Percentiles rank a stretch among this genome's conserved stretches.
These are phyloP conservation scores for Penicillium coprophilum DNA, from an alignment of 495 filamentous ascomycete species.

Conservation along the genomic window DNA sequence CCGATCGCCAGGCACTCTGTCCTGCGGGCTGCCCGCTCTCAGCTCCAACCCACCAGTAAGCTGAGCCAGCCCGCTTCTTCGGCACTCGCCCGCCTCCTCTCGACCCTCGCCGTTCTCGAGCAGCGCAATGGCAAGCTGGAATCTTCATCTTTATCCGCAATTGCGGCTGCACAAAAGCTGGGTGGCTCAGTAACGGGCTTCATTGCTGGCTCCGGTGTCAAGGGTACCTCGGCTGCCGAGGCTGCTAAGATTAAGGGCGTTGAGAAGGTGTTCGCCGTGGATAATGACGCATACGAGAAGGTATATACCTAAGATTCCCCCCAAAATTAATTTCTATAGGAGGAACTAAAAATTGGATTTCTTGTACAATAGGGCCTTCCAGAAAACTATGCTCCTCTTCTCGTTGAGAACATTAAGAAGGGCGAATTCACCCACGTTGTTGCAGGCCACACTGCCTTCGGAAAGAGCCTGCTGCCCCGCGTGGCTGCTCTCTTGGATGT, in stretches of 20 bases:
- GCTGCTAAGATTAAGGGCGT: conserved; percentile 86
- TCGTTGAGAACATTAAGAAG: conserved; percentile 95
- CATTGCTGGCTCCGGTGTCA: conserved; percentile 78
- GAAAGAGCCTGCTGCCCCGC: conserved; percentile 92
- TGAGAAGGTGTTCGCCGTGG: conserved; percentile 85
- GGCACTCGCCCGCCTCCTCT: conserved; percentile 69
- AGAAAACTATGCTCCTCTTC: conserved; percentile 90
- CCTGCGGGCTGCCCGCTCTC: conserved; percentile 51
- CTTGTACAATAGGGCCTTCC: conserved; percentile 66
- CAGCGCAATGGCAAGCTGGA: conserved; percentile 89
- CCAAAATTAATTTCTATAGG: background rate
- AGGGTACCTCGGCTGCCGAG: conserved; percentile 72
- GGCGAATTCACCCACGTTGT: conserved; percentile 89
- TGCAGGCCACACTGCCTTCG: conserved; percentile 90
- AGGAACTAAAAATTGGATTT: conserved; percentile 8
- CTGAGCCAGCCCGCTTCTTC: conserved; percentile 39
- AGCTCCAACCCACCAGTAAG: conserved; percentile 32
- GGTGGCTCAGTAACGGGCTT: conserved; percentile 85
- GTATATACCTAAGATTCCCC: conserved; percentile 38
- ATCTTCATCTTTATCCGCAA: conserved; percentile 74
- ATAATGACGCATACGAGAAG: conserved; percentile 91
- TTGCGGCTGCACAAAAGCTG: conserved; percentile 83
- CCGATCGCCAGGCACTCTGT: conserved; percentile 44
- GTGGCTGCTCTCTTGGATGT: conserved; percentile 91
- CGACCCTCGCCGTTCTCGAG: conserved; percentile 87